Evolutionary conservation across 306 rosid genomes (phyloP).

Genomic region (Alnus rubra): DNA sequence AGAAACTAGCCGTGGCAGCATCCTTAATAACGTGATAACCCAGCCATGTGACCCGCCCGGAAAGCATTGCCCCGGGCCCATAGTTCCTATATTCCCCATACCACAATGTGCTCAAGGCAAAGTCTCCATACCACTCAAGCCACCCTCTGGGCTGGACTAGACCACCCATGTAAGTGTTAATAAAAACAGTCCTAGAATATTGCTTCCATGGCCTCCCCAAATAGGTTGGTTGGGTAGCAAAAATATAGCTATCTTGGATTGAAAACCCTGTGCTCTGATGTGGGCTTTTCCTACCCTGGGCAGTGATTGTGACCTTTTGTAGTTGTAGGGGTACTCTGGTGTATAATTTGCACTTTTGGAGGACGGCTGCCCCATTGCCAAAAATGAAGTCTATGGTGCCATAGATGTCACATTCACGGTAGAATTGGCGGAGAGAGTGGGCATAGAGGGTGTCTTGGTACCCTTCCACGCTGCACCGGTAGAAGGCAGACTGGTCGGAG

Average conservation of each 20-base stretch:
- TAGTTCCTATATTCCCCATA: conserved; percentile 75
- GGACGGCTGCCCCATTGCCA: conserved; percentile 81
- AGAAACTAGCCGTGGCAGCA: conserved; percentile 43
- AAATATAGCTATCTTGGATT: conserved; percentile 61
- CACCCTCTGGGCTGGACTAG: conserved; percentile 81
- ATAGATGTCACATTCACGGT: conserved; percentile 68
- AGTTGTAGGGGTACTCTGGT: conserved; percentile 68
- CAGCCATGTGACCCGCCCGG: conserved; percentile 63
- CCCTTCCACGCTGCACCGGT: conserved; percentile 77
- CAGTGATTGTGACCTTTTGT: conserved; percentile 80
- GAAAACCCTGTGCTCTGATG: conserved; percentile 78
- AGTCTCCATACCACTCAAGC: conserved; percentile 82
- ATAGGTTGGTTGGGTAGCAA: conserved; percentile 75
- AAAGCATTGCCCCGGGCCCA: conserved; percentile 58
- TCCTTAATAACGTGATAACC: conserved; percentile 65
- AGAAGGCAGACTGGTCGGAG: conserved; percentile 85
- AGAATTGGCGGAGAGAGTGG: conserved; percentile 76
- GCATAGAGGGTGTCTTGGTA: conserved; percentile 86
- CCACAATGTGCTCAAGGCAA: conserved; percentile 75
- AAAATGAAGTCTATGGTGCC: conserved; percentile 90
- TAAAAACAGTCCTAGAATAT: conserved; percentile 64
- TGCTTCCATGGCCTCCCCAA: conserved; percentile 84
- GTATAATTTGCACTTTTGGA: conserved; percentile 77
- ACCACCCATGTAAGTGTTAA: conserved; percentile 73
- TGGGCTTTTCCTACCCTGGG: conserved; percentile 79